These are phyloP conservation scores for Suhomyces bolitotheri DNA, from an alignment of 1,139 yeast genomes.

Conservation along the genomic window DNA sequence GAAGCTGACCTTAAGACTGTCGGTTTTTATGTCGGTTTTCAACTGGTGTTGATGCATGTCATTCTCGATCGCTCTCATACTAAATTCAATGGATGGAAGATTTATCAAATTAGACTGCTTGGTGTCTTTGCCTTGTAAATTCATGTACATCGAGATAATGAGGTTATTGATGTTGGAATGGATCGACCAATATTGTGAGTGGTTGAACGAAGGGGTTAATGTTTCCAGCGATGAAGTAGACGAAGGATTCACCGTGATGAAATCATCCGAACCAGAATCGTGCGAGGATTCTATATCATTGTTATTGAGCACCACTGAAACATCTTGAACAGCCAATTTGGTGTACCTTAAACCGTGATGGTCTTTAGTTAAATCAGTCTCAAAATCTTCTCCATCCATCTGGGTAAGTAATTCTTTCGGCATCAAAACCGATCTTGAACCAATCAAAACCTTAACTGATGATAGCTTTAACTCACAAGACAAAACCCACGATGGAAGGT, in stretches of 20 bases:
- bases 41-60: slow-evolving; percentile 25
- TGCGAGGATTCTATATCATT: slow-evolving; percentile 2
- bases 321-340: slow-evolving; percentile 12
- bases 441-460: slow-evolving; percentile 41
- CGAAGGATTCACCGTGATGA: slow-evolving; percentile 10
- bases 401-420: slow-evolving; percentile 42
- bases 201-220: slow-evolving; percentile 15
- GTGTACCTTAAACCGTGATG: slow-evolving; percentile 41
- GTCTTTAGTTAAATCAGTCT: slow-evolving; percentile 39
- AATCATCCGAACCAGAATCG: slow-evolving; percentile 2
- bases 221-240: slow-evolving; percentile 28
- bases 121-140: slow-evolving; percentile 16
- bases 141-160: slow-evolving; percentile 32
- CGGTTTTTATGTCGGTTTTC: slow-evolving; percentile 28
- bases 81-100: slow-evolving; percentile 22
- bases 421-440: slow-evolving; percentile 62
- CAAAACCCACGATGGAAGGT: slow-evolving; percentile 52
- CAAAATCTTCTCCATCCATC: slow-evolving; percentile 27
- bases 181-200: slow-evolving; percentile 23
- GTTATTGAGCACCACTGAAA: slow-evolving; percentile 15
- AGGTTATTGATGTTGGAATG: slow-evolving; percentile 16
- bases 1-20: slow-evolving; percentile 35
- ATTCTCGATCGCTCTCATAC: slow-evolving; percentile 18
- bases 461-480: slow-evolving; percentile 34
- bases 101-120: slow-evolving; percentile 15